phyloP scores from a whole-genome alignment of 1,284 basidiomycete species.

The Apiotrichum domesticum region DNA sequence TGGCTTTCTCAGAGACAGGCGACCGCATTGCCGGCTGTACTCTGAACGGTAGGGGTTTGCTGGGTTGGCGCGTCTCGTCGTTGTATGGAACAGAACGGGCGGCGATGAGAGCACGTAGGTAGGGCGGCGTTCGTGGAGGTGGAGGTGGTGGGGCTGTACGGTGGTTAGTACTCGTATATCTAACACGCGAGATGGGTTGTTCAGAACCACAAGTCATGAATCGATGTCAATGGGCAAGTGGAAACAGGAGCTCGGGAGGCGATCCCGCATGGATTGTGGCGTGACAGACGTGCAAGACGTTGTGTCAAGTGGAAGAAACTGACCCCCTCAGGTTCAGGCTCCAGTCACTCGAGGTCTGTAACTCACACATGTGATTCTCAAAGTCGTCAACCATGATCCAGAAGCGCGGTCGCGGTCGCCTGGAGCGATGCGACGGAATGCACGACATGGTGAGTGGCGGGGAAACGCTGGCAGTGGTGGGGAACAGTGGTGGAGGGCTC shows the following conservation, averaged over 20 bases:
- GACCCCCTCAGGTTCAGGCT: too few species aligned
- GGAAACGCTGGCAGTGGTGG: too few species aligned
- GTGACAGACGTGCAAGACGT: too few species aligned
- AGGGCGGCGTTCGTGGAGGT: background rate
- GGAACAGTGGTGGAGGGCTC: too few species aligned
- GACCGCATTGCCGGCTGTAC: background rate
- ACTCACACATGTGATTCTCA: background rate
- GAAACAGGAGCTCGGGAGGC: too few species aligned
- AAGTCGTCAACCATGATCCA: background rate
- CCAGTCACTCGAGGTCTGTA: background rate
- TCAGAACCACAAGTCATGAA: too few species aligned
- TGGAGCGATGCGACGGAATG: background rate
- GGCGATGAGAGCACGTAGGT: background rate
- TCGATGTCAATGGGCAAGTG: too few species aligned
- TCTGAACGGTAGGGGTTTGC: background rate
- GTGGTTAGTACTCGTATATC: background rate
- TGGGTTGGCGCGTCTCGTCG: background rate
- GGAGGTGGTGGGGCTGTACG: background rate
- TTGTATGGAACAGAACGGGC: background rate
- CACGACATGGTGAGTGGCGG: too few species aligned
- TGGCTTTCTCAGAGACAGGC: background rate
- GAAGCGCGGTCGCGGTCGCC: background rate
- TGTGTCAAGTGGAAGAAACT: too few species aligned
- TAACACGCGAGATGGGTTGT: background rate
- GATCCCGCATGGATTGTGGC: too few species aligned